Conservation (phyloP, 495 filamentous ascomycete genomes). For the Penicillium longicatenatum region DNA sequence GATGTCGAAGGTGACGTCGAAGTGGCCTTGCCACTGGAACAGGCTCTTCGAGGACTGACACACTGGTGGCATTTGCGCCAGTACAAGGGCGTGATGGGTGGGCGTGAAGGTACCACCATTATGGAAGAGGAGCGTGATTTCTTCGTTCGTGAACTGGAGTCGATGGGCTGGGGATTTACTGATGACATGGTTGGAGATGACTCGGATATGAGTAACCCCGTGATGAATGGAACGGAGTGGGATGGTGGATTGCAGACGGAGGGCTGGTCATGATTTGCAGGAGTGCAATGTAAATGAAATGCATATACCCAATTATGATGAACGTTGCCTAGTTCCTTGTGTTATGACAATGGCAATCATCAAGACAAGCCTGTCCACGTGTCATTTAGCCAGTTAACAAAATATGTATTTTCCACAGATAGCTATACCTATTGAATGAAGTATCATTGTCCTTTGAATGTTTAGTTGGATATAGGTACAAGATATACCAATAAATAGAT, state of each 20-base stretch:
- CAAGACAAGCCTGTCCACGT: background rate
- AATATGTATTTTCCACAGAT: too few relatives aligned
- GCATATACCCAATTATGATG: slow-evolving; percentile 18
- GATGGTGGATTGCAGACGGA: slow-evolving; percentile 51
- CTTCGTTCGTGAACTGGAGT: slow-evolving; percentile 86
- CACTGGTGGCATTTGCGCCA: slow-evolving; percentile 88
- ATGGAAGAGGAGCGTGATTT: slow-evolving; percentile 84
- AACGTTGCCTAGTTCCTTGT: background rate
- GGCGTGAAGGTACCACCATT: slow-evolving; percentile 55
- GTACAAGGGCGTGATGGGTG: slow-evolving; percentile 81
- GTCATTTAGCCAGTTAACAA: too few relatives aligned
- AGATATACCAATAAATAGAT: too few relatives aligned
- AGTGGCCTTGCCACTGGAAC: slow-evolving; percentile 85
- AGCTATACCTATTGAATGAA: too few relatives aligned
- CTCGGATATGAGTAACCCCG: slow-evolving; percentile 43
- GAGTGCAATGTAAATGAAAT: background rate
- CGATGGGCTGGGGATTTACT: slow-evolving; percentile 63
- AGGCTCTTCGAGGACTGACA: slow-evolving; percentile 81
- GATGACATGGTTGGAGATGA: slow-evolving; percentile 47
- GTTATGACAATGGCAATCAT: background rate
- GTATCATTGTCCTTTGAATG: too few relatives aligned
- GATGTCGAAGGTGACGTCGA: slow-evolving; percentile 93
- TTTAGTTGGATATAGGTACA: too few relatives aligned
- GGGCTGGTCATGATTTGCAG: slow-evolving; percentile 32
- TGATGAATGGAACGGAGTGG: slow-evolving; percentile 49